Evolutionary conservation across 2,329 filamentous ascomycete species (phyloP), one percentile per base, ranked within the genome.

Genomic region (Phyllosticta ampelicida): DNA sequence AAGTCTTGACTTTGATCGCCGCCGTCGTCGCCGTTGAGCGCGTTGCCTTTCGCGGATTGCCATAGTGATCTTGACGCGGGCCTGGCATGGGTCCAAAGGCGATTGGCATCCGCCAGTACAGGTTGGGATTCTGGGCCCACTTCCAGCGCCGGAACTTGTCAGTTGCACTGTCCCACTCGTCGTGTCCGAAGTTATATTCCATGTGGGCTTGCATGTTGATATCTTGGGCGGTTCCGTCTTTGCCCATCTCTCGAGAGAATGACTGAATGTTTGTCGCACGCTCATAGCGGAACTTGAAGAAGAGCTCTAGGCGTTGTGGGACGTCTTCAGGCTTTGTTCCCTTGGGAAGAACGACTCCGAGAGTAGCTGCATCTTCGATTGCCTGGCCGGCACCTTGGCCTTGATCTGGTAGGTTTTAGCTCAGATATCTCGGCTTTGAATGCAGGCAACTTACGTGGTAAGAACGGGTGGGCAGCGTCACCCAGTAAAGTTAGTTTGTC

Each of bases 381-480:
- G 86, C 85, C 60, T 81, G 74, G 0, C 72, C 83, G 5, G 78
- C 85, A 1, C 84, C 85, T 65, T 85, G 82, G 0, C 78, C 83
- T 68, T 84, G 81, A 61, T 83, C 71, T 70, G 28, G 9, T 18
- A 21, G 29, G 51, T 18, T 26, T 58, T 30, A 61, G 48, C 50
- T 20, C 9, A 6, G 9, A 5, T 26, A 9, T 5, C 19, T n/a
- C 16, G 52, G 70, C 55, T 55, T 69, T 67, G 66, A 68, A 29
- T 9, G 11, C 23, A 28, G 1, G 5, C 68, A n/a, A 68, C 75
- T 70, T 67, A 78, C 77, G 79, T 16, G 84, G 85, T 0, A 84
- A 71, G 64, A 87, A 86, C 0, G 85, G 84, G 66, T 89, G 85
- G 0, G 83, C 85, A 0, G 85, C 83, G 65, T 88, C 85, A 0